These are phyloP conservation scores for Diaporthe longicolla DNA, from an alignment of 2,329 filamentous ascomycete genomes.

Conservation along the genomic window DNA sequence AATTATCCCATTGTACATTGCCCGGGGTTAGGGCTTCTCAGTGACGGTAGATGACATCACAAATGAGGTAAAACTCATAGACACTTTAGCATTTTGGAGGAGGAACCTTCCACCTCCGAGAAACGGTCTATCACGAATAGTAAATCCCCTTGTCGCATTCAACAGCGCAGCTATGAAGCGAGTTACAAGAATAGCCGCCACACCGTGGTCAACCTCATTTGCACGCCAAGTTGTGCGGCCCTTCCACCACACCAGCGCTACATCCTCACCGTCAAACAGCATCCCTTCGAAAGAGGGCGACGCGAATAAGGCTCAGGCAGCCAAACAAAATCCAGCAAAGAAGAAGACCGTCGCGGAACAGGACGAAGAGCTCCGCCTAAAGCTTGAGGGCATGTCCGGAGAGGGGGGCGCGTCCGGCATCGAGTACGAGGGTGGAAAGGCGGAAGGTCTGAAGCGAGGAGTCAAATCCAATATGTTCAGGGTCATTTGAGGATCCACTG, in stretches of 20 bases:
- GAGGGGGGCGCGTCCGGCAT: conserved; percentile 80
- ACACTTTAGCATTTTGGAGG: neutral
- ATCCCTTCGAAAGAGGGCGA: neutral
- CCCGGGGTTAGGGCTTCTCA: neutral
- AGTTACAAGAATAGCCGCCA: neutral
- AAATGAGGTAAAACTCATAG: neutral
- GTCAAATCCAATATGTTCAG: conserved; percentile 86
- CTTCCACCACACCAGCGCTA: neutral
- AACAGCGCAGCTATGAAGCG: neutral
- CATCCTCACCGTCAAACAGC: neutral
- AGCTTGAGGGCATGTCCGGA: conserved; percentile 76
- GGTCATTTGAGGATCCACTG: conserved; percentile 66
- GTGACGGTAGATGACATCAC: conserved; percentile 11
- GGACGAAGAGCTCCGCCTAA: conserved; percentile 76
- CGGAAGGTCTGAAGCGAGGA: conserved; percentile 79
- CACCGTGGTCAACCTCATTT: neutral
- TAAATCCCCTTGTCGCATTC: neutral
- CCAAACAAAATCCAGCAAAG: neutral
- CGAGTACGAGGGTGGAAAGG: conserved; percentile 81
- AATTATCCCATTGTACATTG: neutral
- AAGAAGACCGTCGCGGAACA: conserved; percentile 72
- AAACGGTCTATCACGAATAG: neutral
- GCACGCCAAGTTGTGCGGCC: neutral
- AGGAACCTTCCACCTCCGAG: neutral
- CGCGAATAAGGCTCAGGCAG: neutral